phyloP scores from a whole-genome alignment of 1,284 basidiomycete genomes.

The Puccinia horiana region DNA sequence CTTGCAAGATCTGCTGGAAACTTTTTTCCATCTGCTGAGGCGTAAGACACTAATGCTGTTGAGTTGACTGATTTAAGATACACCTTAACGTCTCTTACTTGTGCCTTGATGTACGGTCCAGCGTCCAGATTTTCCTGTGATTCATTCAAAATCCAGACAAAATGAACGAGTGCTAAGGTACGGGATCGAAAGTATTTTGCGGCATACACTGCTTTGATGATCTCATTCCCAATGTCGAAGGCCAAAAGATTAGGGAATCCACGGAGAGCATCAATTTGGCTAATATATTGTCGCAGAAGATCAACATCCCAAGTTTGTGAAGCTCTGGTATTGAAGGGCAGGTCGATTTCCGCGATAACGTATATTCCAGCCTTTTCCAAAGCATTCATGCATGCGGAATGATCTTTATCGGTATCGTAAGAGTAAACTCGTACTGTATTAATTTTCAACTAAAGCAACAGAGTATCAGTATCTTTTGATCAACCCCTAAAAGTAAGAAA shows the following conservation, averaged over 20 bases:
- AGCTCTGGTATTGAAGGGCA: conserved; percentile 76
- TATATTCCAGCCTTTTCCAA: conserved; percentile 81
- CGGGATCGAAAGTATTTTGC: background rate
- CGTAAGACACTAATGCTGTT: conserved; percentile 75
- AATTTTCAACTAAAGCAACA: conserved; percentile 64
- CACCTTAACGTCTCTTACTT: conserved; percentile 77
- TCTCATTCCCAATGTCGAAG: conserved; percentile 87
- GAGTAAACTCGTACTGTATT: conserved; percentile 69
- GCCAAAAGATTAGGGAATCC: conserved; percentile 56
- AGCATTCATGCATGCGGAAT: conserved; percentile 79
- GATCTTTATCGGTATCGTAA: conserved; percentile 76
- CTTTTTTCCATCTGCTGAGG: conserved; percentile 74
- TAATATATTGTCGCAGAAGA: conserved; percentile 75
- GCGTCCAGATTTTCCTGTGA: conserved; percentile 58
- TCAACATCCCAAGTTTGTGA: conserved; percentile 78
- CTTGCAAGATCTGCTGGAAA: conserved; percentile 52
- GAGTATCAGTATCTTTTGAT: background rate
- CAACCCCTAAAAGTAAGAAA: background rate
- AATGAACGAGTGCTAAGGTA: background rate
- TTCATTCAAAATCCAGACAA: background rate
- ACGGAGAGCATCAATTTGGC: conserved; percentile 73
- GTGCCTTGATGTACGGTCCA: conserved; percentile 82
- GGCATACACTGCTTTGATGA: conserved; percentile 64
- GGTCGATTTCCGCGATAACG: conserved; percentile 82
- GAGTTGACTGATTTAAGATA: conserved; percentile 66